These are phyloP conservation scores for Cladosporium sp. DNA, from an alignment of 2,329 filamentous ascomycete species.

Conservation along the genomic window DNA sequence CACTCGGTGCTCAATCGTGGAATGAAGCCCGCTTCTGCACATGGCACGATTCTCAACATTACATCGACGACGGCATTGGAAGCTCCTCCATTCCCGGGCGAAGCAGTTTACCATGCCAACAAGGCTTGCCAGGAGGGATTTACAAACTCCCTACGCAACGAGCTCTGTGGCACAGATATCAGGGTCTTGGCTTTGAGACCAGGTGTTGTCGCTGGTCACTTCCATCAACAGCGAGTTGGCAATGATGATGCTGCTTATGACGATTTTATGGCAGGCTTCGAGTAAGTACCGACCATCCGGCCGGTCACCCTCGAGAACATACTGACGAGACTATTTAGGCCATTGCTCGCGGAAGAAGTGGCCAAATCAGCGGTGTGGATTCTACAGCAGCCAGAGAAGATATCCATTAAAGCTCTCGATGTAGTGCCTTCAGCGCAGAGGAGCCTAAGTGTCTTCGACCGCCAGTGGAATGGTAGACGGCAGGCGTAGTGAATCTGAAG, in stretches of 20 bases:
- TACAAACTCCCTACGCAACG: constrained; percentile 46
- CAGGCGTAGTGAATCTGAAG: background rate
- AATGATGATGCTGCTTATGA: constrained; percentile 41
- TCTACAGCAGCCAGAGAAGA: constrained; percentile 37
- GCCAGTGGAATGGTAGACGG: constrained; percentile 29
- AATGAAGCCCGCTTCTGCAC: constrained; percentile 26
- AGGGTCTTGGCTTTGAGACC: constrained; percentile 45
- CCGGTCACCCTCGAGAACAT: too few relatives aligned
- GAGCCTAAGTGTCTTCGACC: constrained; percentile 35
- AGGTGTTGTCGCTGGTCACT: constrained; percentile 47
- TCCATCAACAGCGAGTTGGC: constrained; percentile 45
- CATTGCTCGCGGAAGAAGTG: constrained; percentile 41
- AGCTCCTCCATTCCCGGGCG: constrained; percentile 46
- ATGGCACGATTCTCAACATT: constrained; percentile 46
- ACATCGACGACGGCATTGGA: constrained; percentile 47
- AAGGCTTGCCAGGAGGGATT: constrained; percentile 49
- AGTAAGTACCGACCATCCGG: constrained; percentile 15
- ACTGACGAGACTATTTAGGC: constrained; percentile 15
- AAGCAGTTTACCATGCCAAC: constrained; percentile 47
- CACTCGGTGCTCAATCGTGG: constrained; percentile 46
- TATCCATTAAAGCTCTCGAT: constrained; percentile 46
- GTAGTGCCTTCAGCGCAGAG: constrained; percentile 43
- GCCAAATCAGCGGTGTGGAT: constrained; percentile 42
- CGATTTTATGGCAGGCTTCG: constrained; percentile 43
- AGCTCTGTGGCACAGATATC: constrained; percentile 45